Conservation (phyloP, 208 protist species). For the Acanthamoeba healyi region DNA sequence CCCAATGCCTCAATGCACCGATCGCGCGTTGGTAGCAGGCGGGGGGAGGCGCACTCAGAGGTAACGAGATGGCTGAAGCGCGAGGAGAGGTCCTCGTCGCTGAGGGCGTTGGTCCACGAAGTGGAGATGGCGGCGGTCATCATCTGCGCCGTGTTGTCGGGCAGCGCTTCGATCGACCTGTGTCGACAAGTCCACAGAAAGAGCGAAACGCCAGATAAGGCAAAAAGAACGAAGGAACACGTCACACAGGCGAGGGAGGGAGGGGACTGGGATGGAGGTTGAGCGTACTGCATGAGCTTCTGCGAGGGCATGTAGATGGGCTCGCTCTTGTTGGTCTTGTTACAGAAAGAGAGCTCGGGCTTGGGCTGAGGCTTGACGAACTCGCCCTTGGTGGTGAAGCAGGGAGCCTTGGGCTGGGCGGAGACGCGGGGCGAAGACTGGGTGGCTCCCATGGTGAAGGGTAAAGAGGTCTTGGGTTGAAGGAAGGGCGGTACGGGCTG, state of each 20-base stretch:
- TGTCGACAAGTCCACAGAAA: not conserved
- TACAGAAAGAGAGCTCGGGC: not conserved
- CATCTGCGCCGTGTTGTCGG: not conserved
- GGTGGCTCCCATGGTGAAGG: not conserved
- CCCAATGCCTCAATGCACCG: not conserved
- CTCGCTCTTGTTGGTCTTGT: not conserved
- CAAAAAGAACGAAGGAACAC: too few species aligned
- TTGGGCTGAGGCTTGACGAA: not conserved
- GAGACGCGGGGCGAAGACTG: not conserved
- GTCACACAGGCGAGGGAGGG: too few species aligned
- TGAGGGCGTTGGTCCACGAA: conserved; percentile 18
- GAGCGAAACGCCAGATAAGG: too few species aligned
- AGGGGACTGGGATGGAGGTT: not conserved
- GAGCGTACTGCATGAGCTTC: conserved; percentile 19
- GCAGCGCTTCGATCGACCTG: not conserved
- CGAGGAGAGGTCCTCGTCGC: conserved; percentile 17
- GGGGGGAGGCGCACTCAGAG: not conserved
- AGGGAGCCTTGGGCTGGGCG: not conserved
- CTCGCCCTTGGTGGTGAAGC: not conserved
- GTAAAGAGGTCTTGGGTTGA: not conserved
- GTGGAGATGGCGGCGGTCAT: conserved; percentile 45
- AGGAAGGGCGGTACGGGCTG: not conserved
- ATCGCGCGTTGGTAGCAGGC: too few species aligned
- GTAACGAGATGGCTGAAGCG: conserved; percentile 43
- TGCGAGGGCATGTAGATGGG: conserved; percentile 34